Conservation (phyloP, 441 rosid genomes). For the Hypseocharis bilobata region DNA sequence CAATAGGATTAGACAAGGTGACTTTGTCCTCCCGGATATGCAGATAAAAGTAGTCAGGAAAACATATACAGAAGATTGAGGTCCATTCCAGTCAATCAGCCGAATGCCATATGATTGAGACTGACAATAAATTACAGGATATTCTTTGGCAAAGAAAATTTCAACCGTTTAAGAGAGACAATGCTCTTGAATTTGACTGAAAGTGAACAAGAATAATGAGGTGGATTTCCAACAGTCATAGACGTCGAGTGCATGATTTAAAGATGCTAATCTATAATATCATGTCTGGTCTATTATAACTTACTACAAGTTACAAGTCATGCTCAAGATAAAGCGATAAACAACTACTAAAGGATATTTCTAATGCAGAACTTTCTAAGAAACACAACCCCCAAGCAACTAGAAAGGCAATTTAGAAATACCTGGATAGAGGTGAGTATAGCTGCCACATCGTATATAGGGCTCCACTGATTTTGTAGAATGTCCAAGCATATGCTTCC, state of each 20-base stretch:
- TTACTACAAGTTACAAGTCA: neutral
- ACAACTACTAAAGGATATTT: neutral
- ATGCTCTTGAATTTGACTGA: neutral
- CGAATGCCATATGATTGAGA: neutral
- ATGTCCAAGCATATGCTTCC: constrained; percentile 63
- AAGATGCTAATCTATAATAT: neutral
- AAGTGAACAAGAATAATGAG: neutral
- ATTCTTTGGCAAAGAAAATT: neutral
- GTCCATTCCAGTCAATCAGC: neutral
- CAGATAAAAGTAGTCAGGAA: neutral
- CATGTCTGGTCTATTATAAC: neutral
- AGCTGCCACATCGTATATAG: constrained; percentile 52
- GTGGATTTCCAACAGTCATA: neutral
- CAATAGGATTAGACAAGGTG: neutral
- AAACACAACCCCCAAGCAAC: neutral
- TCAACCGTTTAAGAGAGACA: neutral
- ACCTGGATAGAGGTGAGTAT: constrained; percentile 65
- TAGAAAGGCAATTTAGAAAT: neutral
- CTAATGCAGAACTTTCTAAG: neutral
- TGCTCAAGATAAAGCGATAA: neutral
- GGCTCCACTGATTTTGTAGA: constrained; percentile 64
- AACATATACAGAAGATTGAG: neutral
- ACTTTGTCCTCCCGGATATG: neutral
- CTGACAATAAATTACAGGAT: neutral
- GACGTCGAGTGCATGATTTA: neutral